Percentiles rank a stretch among this genome's conserved stretches.
Conservation (phyloP, 2,329 filamentous ascomycete species). For the Ceratocystis cubensis region DNA sequence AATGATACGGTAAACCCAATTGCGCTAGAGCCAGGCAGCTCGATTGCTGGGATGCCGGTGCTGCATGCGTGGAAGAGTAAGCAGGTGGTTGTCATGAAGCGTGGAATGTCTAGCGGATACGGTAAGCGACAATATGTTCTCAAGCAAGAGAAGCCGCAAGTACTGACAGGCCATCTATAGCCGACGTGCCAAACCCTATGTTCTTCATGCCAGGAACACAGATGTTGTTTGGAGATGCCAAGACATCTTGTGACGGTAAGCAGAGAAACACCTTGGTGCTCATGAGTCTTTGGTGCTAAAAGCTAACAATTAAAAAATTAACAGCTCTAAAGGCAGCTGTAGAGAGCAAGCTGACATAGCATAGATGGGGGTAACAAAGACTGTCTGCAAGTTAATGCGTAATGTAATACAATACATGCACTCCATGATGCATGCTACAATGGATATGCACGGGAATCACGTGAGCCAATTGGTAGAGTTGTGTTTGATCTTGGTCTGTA, state of each 20-base stretch:
- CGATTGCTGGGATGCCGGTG: conserved; percentile 87
- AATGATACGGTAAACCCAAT: conserved; percentile 92
- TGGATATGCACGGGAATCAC: neutral
- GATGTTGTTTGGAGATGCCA: conserved; percentile 89
- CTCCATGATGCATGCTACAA: neutral
- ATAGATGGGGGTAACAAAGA: neutral
- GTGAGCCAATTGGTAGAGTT: too few relatives aligned
- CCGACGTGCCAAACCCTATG: conserved; percentile 87
- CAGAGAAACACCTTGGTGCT: conserved; percentile 13
- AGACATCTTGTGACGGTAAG: conserved; percentile 66
- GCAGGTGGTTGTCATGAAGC: conserved; percentile 86
- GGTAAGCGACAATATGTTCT: conserved; percentile 37
- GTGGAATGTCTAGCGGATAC: conserved; percentile 78
- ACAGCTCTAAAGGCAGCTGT: conserved; percentile 34
- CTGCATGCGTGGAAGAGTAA: conserved; percentile 90
- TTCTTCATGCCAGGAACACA: conserved; percentile 81
- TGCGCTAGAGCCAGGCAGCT: conserved; percentile 66
- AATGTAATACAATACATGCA: neutral
- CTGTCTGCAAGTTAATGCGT: neutral
- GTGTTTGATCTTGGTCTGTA: neutral
- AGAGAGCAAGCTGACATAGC: conserved; percentile 25
- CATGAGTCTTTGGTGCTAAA: neutral
- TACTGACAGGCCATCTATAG: conserved; percentile 31
- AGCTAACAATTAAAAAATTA: neutral
- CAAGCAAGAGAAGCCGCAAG: neutral